phyloP scores from a whole-genome alignment of 345 rosid species.

The Corchorus olitorius region DNA sequence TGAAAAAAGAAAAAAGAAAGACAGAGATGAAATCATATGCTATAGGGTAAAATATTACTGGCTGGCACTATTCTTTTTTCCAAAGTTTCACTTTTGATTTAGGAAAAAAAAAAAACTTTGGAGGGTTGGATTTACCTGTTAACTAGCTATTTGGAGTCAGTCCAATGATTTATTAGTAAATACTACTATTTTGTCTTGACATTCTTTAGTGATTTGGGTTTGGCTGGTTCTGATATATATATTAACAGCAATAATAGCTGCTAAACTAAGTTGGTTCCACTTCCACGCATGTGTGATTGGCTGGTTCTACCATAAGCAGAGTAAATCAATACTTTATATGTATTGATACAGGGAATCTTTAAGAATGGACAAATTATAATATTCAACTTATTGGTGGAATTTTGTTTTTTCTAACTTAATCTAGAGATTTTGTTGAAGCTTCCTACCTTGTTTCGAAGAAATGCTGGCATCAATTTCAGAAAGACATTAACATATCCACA shows the following conservation, averaged over 20 bases:
- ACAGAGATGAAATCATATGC: background rate
- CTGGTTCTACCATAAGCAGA: background rate
- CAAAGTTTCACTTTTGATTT: background rate
- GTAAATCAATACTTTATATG: too few species aligned
- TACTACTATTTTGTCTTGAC: background rate
- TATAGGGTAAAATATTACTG: background rate
- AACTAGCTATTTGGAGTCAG: background rate
- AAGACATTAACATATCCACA: too few species aligned
- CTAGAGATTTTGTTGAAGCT: background rate
- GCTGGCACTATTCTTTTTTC: background rate
- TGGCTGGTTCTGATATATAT: too few species aligned
- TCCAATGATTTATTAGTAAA: background rate
- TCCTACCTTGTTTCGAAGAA: background rate
- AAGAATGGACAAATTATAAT: conserved; percentile 3
- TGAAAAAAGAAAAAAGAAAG: background rate
- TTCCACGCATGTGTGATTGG: background rate
- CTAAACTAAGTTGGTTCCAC: background rate
- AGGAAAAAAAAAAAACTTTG: background rate
- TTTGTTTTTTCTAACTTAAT: background rate
- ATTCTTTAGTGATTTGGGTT: too few species aligned
- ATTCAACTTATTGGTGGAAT: background rate
- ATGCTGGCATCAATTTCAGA: background rate
- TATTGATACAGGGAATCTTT: conserved; percentile 19
- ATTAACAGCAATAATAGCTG: background rate
- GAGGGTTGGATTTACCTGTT: background rate